Conservation (phyloP, 2,329 filamentous ascomycete species). For the Helminthosporium solani region DNA sequence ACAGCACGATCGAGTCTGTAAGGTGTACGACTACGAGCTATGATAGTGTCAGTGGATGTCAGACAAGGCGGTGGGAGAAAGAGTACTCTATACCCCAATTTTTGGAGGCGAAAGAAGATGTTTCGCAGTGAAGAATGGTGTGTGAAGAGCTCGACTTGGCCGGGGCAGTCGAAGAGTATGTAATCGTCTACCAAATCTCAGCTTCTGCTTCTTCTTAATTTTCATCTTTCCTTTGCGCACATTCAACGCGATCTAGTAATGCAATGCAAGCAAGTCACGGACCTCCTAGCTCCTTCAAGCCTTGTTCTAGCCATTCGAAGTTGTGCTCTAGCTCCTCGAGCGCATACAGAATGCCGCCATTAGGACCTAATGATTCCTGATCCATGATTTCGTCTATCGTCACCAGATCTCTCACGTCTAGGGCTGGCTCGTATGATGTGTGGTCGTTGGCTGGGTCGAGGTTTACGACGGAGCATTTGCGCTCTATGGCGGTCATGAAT, state of each 20-base stretch:
- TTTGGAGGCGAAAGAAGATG: slow-evolving; percentile 87
- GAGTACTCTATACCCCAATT: slow-evolving; percentile 85
- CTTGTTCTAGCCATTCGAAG: slow-evolving; percentile 84
- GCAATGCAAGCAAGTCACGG: too few relatives aligned
- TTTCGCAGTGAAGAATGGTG: slow-evolving; percentile 90
- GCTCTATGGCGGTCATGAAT: slow-evolving; percentile 92
- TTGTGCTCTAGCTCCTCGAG: slow-evolving; percentile 95
- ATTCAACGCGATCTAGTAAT: too few relatives aligned
- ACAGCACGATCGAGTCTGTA: slow-evolving; percentile 90
- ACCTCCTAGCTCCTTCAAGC: slow-evolving; percentile 72
- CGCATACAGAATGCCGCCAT: slow-evolving; percentile 89
- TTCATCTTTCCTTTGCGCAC: too few relatives aligned
- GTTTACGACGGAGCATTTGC: slow-evolving; percentile 93
- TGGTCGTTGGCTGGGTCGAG: slow-evolving; percentile 96
- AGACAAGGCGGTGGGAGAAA: slow-evolving; percentile 24
- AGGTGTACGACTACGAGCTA: slow-evolving; percentile 92
- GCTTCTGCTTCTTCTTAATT: slow-evolving; percentile 5
- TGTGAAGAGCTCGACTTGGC: slow-evolving; percentile 95
- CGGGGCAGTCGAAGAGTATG: slow-evolving; percentile 91
- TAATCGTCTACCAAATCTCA: slow-evolving; percentile 69
- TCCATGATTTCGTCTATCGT: slow-evolving; percentile 95
- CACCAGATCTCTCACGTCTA: slow-evolving; percentile 86
- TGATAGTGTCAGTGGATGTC: slow-evolving; percentile 23
- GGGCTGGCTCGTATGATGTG: slow-evolving; percentile 81
- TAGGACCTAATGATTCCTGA: slow-evolving; percentile 85